Percentiles rank a stretch among this genome's conserved stretches.
phyloP scores from a whole-genome alignment of 208 protist genomes.

The Trypanosoma avium region DNA sequence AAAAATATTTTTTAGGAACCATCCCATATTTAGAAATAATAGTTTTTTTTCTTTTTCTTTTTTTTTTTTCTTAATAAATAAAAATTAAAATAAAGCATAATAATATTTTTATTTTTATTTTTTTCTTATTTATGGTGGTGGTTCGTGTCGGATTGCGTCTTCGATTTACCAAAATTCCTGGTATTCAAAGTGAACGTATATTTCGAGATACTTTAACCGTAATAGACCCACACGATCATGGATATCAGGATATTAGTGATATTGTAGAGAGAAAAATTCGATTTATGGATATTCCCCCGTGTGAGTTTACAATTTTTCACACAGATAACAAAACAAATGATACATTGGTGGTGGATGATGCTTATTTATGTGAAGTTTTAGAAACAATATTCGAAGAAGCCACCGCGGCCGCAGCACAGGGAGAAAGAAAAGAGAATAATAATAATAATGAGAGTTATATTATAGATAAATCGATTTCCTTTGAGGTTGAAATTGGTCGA shows the following conservation, averaged over 20 bases:
- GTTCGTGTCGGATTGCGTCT: slow-evolving; percentile 41
- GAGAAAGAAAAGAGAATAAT: background rate
- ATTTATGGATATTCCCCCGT: slow-evolving; percentile 68
- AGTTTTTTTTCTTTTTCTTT: background rate
- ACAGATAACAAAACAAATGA: slow-evolving; percentile 43
- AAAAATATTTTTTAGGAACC: too few relatives aligned
- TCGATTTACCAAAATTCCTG: slow-evolving; percentile 64
- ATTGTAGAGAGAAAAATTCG: slow-evolving; percentile 70
- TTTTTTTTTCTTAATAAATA: slow-evolving; percentile 1
- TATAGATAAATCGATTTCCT: slow-evolving; percentile 30
- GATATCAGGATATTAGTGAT: slow-evolving; percentile 57
- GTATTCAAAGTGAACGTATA: slow-evolving; percentile 54
- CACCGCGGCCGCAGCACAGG: background rate
- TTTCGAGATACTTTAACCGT: slow-evolving; percentile 63
- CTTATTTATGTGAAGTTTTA: slow-evolving; percentile 57
- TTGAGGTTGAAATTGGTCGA: slow-evolving; percentile 49
- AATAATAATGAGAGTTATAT: slow-evolving; percentile 25
- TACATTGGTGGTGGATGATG: slow-evolving; percentile 78
- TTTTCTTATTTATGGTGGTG: slow-evolving; percentile 17
- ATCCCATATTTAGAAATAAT: too few relatives aligned
- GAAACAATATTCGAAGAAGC: slow-evolving; percentile 6
- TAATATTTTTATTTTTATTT: background rate
- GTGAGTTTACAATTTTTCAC: slow-evolving; percentile 68
- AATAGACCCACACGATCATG: slow-evolving; percentile 46
- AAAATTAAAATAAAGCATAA: too few relatives aligned